Evolutionary conservation across 1,284 basidiomycete species (phyloP), one percentile per base, ranked within the genome.

Genomic region (Microbotryum violaceum): DNA sequence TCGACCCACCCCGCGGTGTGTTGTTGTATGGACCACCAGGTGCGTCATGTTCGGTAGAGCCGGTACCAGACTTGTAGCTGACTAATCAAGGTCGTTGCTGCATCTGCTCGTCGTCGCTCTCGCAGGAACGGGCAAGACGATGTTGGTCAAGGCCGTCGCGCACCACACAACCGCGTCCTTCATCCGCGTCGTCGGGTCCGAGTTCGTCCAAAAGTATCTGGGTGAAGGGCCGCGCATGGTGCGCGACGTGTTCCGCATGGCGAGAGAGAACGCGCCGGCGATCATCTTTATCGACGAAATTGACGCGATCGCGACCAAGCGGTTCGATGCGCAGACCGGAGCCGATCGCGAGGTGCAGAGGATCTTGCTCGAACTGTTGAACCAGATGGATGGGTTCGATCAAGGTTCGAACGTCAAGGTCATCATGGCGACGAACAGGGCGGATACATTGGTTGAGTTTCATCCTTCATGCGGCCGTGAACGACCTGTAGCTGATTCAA

Each of bases 321-420:
- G 96, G 75, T 99, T 99, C 79, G 96, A 98, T 73, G 96, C 96
- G 4, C 96, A 99, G 76, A 98, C 96, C 1, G 96, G 96, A 73
- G 96, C 96, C 16, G 96, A 99, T 78, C 83, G 96, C 70, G 96
- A 99, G 78, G 96, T 99, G 21, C 96, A 99, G 77, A 91, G 96
- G 78, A 98, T 99, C 74, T 77, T 99, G 68, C 85, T 99, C n/a
- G 96, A 99, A 75, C 79, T 99, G 64, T 81, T 99, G 65, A 98
- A 97, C 75, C 96, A 99, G 75, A 99, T 99, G 96, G 96, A 99
- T 73, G 96, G 96, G 68, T 99, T 99, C 78, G 96, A 99, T 77
- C 96, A 99, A 77, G 90, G 89, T 7, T 94, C 91, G 75, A 98
- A 94, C 72, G 96, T 99, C 75, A 98, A 99, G 84, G 93, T 97